Conservation (phyloP, 208 protist genomes). For the Acanthamoeba healyi region DNA sequence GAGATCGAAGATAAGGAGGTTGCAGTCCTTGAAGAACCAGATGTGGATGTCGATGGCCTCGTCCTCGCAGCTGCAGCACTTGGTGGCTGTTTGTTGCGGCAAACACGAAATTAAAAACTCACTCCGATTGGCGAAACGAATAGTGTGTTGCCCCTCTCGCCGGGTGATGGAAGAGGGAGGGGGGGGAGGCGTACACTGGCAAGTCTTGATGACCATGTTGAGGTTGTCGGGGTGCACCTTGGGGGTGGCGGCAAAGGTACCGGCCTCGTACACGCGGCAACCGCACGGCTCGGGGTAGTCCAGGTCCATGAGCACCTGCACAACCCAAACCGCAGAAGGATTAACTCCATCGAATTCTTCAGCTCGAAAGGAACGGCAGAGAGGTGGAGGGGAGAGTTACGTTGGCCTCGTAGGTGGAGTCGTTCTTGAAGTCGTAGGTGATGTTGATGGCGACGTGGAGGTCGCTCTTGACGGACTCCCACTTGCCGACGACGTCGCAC, state of each 20-base stretch:
- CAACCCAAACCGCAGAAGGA: too few relatives aligned
- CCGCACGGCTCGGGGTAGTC: neutral
- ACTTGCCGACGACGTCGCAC: neutral
- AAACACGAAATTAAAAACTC: too few relatives aligned
- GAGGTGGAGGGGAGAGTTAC: neutral
- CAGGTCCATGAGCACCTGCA: neutral
- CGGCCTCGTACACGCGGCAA: neutral
- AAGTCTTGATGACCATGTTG: neutral
- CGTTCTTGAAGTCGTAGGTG: neutral
- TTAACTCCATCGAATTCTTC: too few relatives aligned
- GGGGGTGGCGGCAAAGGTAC: neutral
- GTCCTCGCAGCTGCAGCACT: neutral
- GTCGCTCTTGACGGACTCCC: neutral
- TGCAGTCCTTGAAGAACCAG: conserved; percentile 17
- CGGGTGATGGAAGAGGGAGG: too few relatives aligned
- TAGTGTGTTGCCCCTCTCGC: too few relatives aligned
- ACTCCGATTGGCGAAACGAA: neutral
- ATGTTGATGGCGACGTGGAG: neutral
- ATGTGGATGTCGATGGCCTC: neutral
- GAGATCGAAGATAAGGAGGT: neutral
- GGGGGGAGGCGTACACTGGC: neutral
- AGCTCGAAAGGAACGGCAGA: too few relatives aligned
- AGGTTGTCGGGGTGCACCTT: neutral
- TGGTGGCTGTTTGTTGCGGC: neutral
- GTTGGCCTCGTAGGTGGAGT: neutral